Evolutionary conservation across 2,329 filamentous ascomycete species (phyloP).

Genomic region (Sordariomycetes sp.): DNA sequence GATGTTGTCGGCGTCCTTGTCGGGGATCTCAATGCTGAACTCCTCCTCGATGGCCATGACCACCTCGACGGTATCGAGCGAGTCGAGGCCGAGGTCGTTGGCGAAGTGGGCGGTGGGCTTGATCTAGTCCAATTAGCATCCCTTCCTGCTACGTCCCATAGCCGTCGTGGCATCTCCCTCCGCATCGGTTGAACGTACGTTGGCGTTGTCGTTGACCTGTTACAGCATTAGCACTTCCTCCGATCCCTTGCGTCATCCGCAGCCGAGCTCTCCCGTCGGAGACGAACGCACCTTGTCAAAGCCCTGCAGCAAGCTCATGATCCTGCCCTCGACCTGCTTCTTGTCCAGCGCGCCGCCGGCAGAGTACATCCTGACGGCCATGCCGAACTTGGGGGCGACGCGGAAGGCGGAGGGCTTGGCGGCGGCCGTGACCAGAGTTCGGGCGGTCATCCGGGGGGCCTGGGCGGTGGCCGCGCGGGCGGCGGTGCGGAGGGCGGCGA

Average conservation of each 20-base stretch:
- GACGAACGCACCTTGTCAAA: slow-evolving; percentile 69
- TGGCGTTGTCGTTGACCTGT: slow-evolving; percentile 58
- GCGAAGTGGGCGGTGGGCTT: slow-evolving; percentile 79
- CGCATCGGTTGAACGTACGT: slow-evolving; percentile 28
- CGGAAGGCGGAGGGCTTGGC: slow-evolving; percentile 45
- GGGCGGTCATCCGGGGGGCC: slow-evolving; percentile 35
- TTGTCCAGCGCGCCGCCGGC: slow-evolving; percentile 69
- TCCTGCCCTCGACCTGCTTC: slow-evolving; percentile 82
- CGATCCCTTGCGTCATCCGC: too few relatives aligned
- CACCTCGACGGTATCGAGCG: slow-evolving; percentile 96
- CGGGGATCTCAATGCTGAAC: slow-evolving; percentile 90
- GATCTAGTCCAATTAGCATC: too few relatives aligned
- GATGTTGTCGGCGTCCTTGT: slow-evolving; percentile 92
- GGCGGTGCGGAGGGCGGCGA: slow-evolving; percentile 73
- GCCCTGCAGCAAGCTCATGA: slow-evolving; percentile 85
- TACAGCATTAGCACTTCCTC: slow-evolving; percentile 4
- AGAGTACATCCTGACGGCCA: slow-evolving; percentile 77
- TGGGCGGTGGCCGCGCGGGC: slow-evolving; percentile 53
- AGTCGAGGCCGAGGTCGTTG: slow-evolving; percentile 95
- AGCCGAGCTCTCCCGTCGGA: slow-evolving; percentile 18
- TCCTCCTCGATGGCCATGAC: slow-evolving; percentile 99
- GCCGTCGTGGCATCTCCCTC: not conserved
- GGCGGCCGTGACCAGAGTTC: slow-evolving; percentile 17
- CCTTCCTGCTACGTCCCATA: slow-evolving; percentile 7
- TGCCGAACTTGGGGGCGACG: slow-evolving; percentile 52